A percentile compares a stretch with the other conserved stretches of the same genome.
Conservation (phyloP, 2,329 filamentous ascomycete genomes). For the Trichoderma atroviride region DNA sequence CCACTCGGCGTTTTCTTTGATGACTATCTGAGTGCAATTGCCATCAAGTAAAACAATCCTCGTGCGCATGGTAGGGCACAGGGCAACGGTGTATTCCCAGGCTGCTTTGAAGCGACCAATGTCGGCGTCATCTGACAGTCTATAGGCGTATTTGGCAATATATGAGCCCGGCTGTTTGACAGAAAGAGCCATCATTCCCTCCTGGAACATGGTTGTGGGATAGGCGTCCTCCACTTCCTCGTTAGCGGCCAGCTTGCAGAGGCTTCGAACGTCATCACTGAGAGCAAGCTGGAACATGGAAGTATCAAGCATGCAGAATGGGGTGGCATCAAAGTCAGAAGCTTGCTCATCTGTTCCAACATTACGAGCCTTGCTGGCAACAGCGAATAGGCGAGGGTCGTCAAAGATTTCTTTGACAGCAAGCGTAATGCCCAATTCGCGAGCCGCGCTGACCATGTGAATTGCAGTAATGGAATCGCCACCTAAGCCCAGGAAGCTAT, state of each 20-base stretch:
- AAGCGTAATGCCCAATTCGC: slow-evolving; percentile 9
- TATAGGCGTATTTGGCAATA: slow-evolving; percentile 8
- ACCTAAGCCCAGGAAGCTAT: slow-evolving; percentile 31
- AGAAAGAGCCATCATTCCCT: slow-evolving; percentile 28
- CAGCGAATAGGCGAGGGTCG: slow-evolving; percentile 24
- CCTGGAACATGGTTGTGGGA: slow-evolving; percentile 28
- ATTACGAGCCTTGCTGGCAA: slow-evolving; percentile 20
- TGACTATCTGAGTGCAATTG: background rate
- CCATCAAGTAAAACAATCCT: slow-evolving; percentile 24
- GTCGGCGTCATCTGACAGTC: background rate
- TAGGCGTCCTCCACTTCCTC: slow-evolving; percentile 27
- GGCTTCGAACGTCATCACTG: background rate
- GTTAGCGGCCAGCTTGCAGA: background rate
- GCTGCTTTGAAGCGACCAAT: slow-evolving; percentile 16
- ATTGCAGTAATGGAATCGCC: slow-evolving; percentile 31
- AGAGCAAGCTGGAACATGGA: background rate
- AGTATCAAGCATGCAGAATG: slow-evolving; percentile 1
- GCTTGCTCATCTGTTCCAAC: background rate
- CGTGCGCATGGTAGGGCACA: slow-evolving; percentile 25
- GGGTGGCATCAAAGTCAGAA: background rate
- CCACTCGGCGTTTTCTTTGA: background rate
- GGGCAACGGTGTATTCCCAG: slow-evolving; percentile 26
- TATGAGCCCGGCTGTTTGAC: slow-evolving; percentile 27
- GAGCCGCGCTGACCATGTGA: slow-evolving; percentile 13
- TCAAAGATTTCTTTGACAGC: slow-evolving; percentile 28